These are phyloP conservation scores for Sonneratia alba DNA, from an alignment of 345 rosid species.

Conservation along the genomic window DNA sequence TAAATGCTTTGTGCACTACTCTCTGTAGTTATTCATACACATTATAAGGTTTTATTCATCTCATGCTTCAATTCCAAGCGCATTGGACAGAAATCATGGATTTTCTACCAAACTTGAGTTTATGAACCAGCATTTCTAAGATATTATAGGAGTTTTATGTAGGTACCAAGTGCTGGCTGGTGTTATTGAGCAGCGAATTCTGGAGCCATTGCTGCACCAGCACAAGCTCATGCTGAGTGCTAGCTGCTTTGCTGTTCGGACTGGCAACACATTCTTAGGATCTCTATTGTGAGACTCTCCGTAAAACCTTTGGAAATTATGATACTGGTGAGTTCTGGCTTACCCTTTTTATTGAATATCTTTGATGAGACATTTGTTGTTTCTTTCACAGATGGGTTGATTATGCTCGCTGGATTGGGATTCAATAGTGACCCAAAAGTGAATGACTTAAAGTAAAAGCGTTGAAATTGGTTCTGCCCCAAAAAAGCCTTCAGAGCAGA, in stretches of 20 bases:
- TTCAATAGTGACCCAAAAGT: constrained; percentile 28
- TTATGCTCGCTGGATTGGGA: constrained; percentile 53
- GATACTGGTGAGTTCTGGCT: background rate
- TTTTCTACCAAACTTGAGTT: background rate
- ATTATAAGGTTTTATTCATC: too few species aligned
- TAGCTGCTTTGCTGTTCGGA: constrained; percentile 57
- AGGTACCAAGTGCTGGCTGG: constrained; percentile 79
- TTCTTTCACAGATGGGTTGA: constrained; percentile 62
- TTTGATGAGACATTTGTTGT: background rate
- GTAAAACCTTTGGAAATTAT: background rate
- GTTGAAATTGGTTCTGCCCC: background rate
- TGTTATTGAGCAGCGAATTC: constrained; percentile 55
- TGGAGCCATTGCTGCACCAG: constrained; percentile 58
- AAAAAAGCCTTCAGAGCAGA: too few species aligned
- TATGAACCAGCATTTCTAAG: background rate
- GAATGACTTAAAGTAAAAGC: background rate
- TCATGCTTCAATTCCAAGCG: background rate
- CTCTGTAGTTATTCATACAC: background rate
- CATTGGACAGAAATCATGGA: background rate
- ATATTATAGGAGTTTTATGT: background rate
- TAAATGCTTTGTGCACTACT: background rate
- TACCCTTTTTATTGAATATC: background rate
- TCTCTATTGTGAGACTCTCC: constrained; percentile 45
- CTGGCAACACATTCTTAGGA: constrained; percentile 75
- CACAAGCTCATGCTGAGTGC: constrained; percentile 52